Base-by-base conservation (phyloP, 768 basidiomycete genomes). In the Crassisporium funariophilum region DNA sequence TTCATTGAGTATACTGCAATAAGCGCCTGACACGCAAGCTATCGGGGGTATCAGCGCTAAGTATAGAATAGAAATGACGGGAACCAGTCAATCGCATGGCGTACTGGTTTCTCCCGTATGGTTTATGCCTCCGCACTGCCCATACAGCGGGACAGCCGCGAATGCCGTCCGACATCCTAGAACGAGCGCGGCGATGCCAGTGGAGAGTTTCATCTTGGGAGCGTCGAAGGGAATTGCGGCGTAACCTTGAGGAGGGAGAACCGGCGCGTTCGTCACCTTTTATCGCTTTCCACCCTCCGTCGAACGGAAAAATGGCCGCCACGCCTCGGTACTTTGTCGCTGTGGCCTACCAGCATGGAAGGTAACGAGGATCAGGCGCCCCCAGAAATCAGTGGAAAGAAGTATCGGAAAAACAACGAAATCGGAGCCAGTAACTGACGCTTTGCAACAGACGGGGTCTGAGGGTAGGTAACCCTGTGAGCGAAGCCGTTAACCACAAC, bases 71-170 rank as follows among this genome's bases (percentile, higher is more conserved):
- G n/a, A n/a, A n/a, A 7, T 7, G 13, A 29, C 13, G 7, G 27
- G 13, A 29, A n/a, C n/a, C 13, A 7, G 27, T 29, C 10, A 31
- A 5, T 1, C 2, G 23, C 9, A 35, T 22, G 15, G 61, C 68
- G 39, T 29, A 75, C 75, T 59, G 10, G 72, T 72, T 1, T 67
- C 64, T 2, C 77, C 75, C 16, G 67, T 64, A 57, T 62, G 77
- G 37, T 52, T 51, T n/a, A 62, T 64, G 7, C 73, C 73, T 13
- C 72, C 73, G 45, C 73, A 75, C 44, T 73, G 71, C 1, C 65
- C 69, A 20, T 54, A 72, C 2, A 62, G 40, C 3, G 67, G 57
- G 3, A 63, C 58, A 9, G 61, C 60, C 2, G 65, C 69, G 10
- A 55, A 34, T 10, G 46, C 64, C 4, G 64, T 58, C 11, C 53